These are phyloP conservation scores for Trichoderma gracile DNA, from an alignment of 2,329 filamentous ascomycete species.

Conservation along the genomic window DNA sequence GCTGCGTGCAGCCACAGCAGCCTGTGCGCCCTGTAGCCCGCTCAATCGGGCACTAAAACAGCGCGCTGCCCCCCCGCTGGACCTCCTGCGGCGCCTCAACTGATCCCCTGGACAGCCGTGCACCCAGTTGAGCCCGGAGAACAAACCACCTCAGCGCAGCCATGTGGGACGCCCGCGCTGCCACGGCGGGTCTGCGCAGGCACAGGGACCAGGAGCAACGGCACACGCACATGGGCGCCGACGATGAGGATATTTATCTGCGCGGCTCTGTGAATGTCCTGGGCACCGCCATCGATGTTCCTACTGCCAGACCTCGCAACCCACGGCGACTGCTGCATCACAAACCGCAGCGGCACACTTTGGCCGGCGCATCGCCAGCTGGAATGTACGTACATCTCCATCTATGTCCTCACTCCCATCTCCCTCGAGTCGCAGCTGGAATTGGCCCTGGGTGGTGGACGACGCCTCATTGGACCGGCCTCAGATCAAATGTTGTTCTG, in stretches of 20 bases:
- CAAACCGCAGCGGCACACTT: conserved; percentile 29
- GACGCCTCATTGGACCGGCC: not conserved
- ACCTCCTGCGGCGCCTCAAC: not conserved
- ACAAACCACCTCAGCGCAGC: not conserved
- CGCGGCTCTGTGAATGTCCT: conserved; percentile 35
- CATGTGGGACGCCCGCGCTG: conserved; percentile 24
- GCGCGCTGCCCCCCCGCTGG: not conserved
- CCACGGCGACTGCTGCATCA: not conserved
- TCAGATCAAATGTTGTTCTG: not conserved
- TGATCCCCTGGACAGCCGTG: conserved; percentile 2
- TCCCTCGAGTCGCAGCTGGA: not conserved
- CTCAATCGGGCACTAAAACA: conserved; percentile 5
- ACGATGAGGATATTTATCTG: not conserved
- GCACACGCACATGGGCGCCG: not conserved
- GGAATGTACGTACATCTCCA: conserved; percentile 17
- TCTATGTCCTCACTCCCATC: no score
- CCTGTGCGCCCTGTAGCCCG: not conserved
- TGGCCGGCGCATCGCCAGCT: not conserved
- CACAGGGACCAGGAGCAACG: not conserved
- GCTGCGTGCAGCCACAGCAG: not conserved
- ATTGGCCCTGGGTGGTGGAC: not conserved
- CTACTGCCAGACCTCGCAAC: conserved; percentile 22
- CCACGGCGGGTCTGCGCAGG: conserved; percentile 24
- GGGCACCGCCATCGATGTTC: conserved; percentile 13
- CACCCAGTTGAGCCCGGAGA: conserved; percentile 2